Conservation (phyloP, 805 yeast species). For the Ogataea naganishii region DNA sequence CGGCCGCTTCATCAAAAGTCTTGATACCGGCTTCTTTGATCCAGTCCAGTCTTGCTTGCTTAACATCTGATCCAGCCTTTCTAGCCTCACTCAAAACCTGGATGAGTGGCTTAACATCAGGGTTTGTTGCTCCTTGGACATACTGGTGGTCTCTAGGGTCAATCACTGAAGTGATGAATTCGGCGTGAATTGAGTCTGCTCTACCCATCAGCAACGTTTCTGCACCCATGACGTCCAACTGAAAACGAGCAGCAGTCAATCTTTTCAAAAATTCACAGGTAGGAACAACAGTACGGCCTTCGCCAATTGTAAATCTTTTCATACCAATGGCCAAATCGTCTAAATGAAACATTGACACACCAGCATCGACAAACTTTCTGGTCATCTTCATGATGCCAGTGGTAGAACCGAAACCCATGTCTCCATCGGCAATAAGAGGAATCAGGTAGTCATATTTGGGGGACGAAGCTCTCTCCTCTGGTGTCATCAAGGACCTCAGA, state of each 20-base stretch:
- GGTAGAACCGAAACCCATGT: constrained; percentile 58
- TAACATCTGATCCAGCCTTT: constrained; percentile 24
- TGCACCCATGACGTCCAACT: constrained; percentile 56
- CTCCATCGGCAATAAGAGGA: constrained; percentile 61
- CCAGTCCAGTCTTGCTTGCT: constrained; percentile 37
- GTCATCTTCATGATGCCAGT: constrained; percentile 58
- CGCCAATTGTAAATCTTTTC: constrained; percentile 55
- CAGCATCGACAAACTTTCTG: constrained; percentile 52
- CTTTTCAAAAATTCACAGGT: constrained; percentile 49
- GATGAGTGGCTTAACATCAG: constrained; percentile 31
- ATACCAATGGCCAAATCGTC: constrained; percentile 63
- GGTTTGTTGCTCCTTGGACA: constrained; percentile 38
- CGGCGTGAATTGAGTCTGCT: constrained; percentile 50
- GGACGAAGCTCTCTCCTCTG: constrained; percentile 14
- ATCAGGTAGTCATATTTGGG: constrained; percentile 38
- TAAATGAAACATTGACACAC: constrained; percentile 56
- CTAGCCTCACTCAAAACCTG: constrained; percentile 36
- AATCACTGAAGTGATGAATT: constrained; percentile 39
- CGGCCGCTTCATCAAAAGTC: constrained; percentile 47
- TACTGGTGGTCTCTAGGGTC: constrained; percentile 53
- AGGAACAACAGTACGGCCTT: constrained; percentile 57
- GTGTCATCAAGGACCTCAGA: constrained; percentile 8
- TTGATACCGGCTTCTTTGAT: constrained; percentile 28
- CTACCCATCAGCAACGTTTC: constrained; percentile 52
- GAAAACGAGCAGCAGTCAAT: constrained; percentile 48